Evolutionary conservation across 805 yeast species (phyloP), one percentile per base, ranked within the genome.

Genomic region (Starmerella stellata): DNA sequence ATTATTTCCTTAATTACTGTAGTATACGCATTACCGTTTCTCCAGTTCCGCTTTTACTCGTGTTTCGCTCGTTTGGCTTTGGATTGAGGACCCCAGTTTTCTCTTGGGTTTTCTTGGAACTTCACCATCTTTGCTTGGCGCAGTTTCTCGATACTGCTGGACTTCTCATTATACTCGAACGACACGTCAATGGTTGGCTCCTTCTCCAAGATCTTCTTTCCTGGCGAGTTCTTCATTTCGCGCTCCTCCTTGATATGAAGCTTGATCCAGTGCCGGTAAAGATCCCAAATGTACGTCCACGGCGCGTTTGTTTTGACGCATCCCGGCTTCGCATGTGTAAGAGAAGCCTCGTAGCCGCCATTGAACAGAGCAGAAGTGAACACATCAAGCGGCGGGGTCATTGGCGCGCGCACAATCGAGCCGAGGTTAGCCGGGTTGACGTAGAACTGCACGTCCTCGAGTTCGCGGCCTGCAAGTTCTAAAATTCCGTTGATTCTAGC

Each of bases 31-130:
- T n/a, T n/a, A n/a, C n/a, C n/a, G n/a, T n/a, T n/a, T n/a, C n/a
- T n/a, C n/a, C n/a, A n/a, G n/a, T n/a, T n/a, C n/a, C n/a, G 25
- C 25, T 11, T 11, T 18, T 39, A 27, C 35, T 41, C 36, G 11
- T 30, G 21, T 21, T 41, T 37, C 14, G 25, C 37, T 27, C 37
- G 43, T 17, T 40, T 40, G 9, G 52, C 50, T 52, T 78, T 74
- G 3, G 94, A 73, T 61, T 78, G 81, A 28, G 96, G 99, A 1
- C 99, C 99, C 99, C 99, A 90, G 55, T 80, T 76, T 55, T 79
- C 80, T 1, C 82, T 70, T 14, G 99, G 99, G 53, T 85, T 87
- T 53, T 75, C 83, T 55, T 85, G 98, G 58, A 69, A 87, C 50
- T 95, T 67, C 13, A 82, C 82, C 54, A 87, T 71, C 58, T 82